Evolutionary conservation across 2,329 filamentous ascomycete genomes (phyloP), one percentile per base, ranked within the genome.

Genomic region (Stagonosporopsis chrysanthemi): DNA sequence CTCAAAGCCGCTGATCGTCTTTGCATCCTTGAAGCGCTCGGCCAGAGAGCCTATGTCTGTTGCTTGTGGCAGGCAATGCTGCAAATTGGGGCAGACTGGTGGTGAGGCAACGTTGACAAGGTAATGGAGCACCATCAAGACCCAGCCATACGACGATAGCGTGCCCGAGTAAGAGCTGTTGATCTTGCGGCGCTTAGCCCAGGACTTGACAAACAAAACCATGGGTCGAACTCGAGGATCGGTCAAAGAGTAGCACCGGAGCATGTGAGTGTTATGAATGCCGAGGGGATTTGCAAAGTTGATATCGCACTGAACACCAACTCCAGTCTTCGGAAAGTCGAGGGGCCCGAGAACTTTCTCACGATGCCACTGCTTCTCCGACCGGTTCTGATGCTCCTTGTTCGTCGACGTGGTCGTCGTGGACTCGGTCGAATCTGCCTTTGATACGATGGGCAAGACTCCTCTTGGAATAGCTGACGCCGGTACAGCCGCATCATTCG

Each of bases 91-190:
- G 56, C 91, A 87, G 17, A 97, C 90, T 51, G 92, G 91, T 0
- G 93, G 92, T 44, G 86, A 81, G 1, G 85, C 90, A 49, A 97
- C 76, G 66, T 97, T 96, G 69, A 95, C 87, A 26, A 97, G 84
- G 70, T 94, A 97, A 76, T 97, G 93, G 15, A 97, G 80, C 4
- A 96, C 88, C 92, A 97, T 96, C 36, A 97, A 79, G 5, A 95
- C 91, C 75, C 94, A 97, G 46, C 93, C 92, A 69, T 97, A 97
- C 64, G 90, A 94, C 49, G 90, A 93, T 17, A 97, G 80, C 0
- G 92, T 96, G 39, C 93, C 92, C 35, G 88, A 88, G 71, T 96
- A 96, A 2, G 91, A 88, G 39, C 88, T 91, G 76, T 97, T 97
- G 78, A 97, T 93, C 61, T 88, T 90, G 43, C 93, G 87, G 26